Conservation (phyloP, 257 asterid species). For the Knoxia roxburghii region DNA sequence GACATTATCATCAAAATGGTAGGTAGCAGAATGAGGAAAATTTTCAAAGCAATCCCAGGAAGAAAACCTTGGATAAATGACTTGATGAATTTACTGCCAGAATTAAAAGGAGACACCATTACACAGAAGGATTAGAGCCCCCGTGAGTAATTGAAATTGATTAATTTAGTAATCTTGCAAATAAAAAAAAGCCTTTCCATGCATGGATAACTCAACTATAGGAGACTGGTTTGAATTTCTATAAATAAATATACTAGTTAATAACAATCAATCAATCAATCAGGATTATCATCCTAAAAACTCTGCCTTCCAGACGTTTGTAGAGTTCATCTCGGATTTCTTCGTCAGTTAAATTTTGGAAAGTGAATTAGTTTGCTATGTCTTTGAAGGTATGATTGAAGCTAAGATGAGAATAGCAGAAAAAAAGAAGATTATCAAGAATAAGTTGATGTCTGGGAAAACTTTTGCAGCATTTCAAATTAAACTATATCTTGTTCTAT, state of each 20-base stretch:
- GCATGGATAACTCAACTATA: too few species aligned
- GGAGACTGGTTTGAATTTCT: too few species aligned
- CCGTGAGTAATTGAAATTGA: too few species aligned
- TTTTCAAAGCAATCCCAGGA: conserved; percentile 96
- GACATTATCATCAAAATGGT: conserved; percentile 84
- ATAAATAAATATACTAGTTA: too few species aligned
- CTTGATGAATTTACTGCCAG: conserved; percentile 73
- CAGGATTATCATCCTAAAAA: background rate
- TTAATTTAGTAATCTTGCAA: background rate
- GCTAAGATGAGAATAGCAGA: background rate
- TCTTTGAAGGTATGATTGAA: background rate
- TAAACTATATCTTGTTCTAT: background rate
- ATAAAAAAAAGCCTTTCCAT: background rate
- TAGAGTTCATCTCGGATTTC: background rate
- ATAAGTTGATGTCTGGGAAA: too few species aligned
- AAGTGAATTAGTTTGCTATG: background rate
- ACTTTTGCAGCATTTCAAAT: background rate
- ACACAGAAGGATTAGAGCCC: background rate
- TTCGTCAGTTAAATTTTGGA: background rate
- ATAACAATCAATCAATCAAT: too few species aligned
- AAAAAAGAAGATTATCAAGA: background rate
- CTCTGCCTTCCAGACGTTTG: background rate
- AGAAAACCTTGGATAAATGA: conserved; percentile 85
- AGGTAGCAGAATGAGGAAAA: conserved; percentile 85
- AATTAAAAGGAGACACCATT: conserved; percentile 16